Evolutionary conservation across 352 stramenopile genomes (phyloP), one percentile per base, ranked within the genome.

Genomic region (Globisporangium alternatum): DNA sequence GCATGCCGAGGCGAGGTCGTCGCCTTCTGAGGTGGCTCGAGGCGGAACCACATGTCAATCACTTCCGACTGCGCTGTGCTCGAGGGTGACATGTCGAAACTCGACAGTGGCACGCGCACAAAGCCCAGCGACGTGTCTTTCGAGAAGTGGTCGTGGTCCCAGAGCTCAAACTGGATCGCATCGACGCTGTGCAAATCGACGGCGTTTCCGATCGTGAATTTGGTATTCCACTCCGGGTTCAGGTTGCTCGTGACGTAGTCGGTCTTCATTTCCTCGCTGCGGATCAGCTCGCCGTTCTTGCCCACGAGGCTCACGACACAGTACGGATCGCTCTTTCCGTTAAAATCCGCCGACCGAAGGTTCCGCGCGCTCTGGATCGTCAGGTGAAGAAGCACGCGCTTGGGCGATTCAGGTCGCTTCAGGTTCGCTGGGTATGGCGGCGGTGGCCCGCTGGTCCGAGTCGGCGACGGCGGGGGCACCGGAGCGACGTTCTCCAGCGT

Each of bases 281-380:
- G 77, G 33, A 90, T 71, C 2, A 81, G 54, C 48, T 79, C 48
- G 12, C 83, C 85, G 48, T 85, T 75, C 43, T 81, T 88, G n/a
- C 80, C 76, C 9, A 90, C 57, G 1, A 92, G 69, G 19, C 70
- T 88, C 5, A 94, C 66, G 39, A 89, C 57, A 33, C 81, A 91
- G 63, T 86, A 90, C 28, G 85, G 83, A 45, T 94, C 85, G 37
- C 83, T 92, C 56, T 86, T 83, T 1, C 78, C 81, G 37, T 83
- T 87, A 13, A 82, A 62, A 56, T 94, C 84, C 2, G 72, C 78
- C 5, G 76, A 74, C 31, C 72, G 70, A 9, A 94, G 70, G 1
- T 79, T 81, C 21, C 67, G 71, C 2, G 85, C 85, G 45, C 77
- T 69, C 12, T 88, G 70, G 1, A 94, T 70, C 49, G 69, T 75